phyloP scores from a whole-genome alignment of 2,329 filamentous ascomycete genomes.

The Talaromyces sp. region DNA sequence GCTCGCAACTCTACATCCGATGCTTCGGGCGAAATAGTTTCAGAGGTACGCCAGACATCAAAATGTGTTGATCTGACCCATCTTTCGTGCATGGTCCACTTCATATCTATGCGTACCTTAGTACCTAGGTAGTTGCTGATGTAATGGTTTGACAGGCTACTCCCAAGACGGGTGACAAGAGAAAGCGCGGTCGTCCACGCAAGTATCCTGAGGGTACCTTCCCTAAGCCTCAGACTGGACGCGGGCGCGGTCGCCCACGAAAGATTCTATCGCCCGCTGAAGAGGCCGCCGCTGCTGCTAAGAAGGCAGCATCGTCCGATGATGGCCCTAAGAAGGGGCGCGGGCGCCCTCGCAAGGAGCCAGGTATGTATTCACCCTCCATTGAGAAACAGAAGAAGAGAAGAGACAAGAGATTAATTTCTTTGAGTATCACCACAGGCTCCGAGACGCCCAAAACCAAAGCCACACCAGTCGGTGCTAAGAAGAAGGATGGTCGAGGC shows the following conservation, averaged over 20 bases:
- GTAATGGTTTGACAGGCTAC: constrained; percentile 5
- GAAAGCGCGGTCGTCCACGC: constrained; percentile 38
- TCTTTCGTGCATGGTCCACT: not conserved
- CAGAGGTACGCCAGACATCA: constrained; percentile 15
- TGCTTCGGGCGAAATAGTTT: not conserved
- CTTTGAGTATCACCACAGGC: not conserved
- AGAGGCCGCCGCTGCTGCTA: constrained; percentile 6
- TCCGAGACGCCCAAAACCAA: constrained; percentile 8
- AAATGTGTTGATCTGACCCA: too few relatives aligned
- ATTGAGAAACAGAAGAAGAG: not conserved
- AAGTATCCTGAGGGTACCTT: constrained; percentile 31
- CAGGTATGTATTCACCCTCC: constrained; percentile 4
- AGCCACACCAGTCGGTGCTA: constrained; percentile 2
- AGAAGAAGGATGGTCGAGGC: constrained; percentile 29
- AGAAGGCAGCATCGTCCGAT: constrained; percentile 7
- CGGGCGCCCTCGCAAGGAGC: constrained; percentile 23
- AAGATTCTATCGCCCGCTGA: constrained; percentile 26
- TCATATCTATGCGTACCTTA: not conserved
- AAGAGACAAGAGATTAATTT: not conserved
- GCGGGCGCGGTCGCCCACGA: constrained; percentile 37
- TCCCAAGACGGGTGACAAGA: constrained; percentile 32
- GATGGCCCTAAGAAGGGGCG: constrained; percentile 21
- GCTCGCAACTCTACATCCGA: constrained; percentile 16
- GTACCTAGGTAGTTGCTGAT: too few relatives aligned
- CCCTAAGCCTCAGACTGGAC: constrained; percentile 26